These are phyloP conservation scores for Colletotrichum lini DNA, from an alignment of 2,329 filamentous ascomycete species.

Conservation along the genomic window DNA sequence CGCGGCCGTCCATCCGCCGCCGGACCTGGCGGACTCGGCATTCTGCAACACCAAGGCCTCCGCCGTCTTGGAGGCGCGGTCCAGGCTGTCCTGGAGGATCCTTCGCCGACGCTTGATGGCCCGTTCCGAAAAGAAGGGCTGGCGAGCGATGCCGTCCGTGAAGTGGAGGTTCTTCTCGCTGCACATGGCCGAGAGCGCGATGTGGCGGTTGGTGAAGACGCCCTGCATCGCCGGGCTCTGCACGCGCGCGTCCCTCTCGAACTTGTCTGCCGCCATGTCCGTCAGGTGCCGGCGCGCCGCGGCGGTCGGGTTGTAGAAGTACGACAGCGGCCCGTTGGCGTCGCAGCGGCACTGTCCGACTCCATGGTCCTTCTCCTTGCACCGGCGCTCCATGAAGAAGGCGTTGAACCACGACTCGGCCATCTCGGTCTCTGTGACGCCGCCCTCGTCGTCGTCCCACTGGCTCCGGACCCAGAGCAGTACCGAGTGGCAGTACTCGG, in stretches of 20 bases:
- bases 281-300: constrained; percentile 32
- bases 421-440: neutral
- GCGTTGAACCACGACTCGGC: constrained; percentile 19
- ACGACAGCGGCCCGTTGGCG: constrained; percentile 30
- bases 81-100: constrained; percentile 14
- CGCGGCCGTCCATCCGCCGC: constrained; percentile 18
- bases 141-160: constrained; percentile 24
- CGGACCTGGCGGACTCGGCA: neutral
- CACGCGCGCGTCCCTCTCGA: constrained; percentile 7
- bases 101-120: constrained; percentile 13
- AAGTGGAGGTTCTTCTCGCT: constrained; percentile 24
- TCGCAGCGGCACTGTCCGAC: constrained; percentile 35
- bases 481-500: constrained; percentile 11
- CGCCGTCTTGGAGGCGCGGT: neutral
- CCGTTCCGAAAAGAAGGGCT: constrained; percentile 29
- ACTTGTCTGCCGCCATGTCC: constrained; percentile 6
- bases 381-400: constrained; percentile 36
- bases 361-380: constrained; percentile 38
- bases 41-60: constrained; percentile 3
- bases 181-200: constrained; percentile 10
- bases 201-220: constrained; percentile 15
- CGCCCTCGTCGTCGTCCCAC: neutral
- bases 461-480: constrained; percentile 22
- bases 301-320: constrained; percentile 40
- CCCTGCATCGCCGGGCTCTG: constrained; percentile 3